Conservation (phyloP, 1,284 basidiomycete genomes). For the Anthracocystis panici-leucophaei region DNA sequence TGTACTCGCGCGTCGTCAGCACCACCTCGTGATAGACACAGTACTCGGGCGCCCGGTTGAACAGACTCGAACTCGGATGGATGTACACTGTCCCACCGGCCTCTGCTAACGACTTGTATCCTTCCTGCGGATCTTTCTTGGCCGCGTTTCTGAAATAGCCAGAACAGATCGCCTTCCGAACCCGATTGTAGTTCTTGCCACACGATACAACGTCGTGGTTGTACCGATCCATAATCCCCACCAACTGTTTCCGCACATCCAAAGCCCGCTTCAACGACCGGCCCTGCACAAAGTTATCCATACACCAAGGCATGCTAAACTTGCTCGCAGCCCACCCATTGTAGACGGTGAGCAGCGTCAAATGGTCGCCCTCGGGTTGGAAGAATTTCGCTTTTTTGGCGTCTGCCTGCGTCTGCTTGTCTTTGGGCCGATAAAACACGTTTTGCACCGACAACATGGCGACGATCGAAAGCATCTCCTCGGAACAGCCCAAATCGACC, state of each 20-base stretch:
- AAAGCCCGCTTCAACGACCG: conserved; percentile 96
- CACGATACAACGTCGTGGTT: conserved; percentile 94
- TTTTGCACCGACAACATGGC: conserved; percentile 97
- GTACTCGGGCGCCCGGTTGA: conserved; percentile 90
- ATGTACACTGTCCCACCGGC: conserved; percentile 88
- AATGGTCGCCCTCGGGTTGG: conserved; percentile 93
- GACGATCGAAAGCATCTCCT: conserved; percentile 95
- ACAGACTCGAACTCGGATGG: conserved; percentile 95
- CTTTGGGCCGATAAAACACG: conserved; percentile 97
- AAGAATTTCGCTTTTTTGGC: conserved; percentile 91
- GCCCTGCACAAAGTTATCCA: conserved; percentile 91
- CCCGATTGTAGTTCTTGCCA: conserved; percentile 90
- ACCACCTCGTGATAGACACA: conserved; percentile 80
- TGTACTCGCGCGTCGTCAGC: conserved; percentile 84
- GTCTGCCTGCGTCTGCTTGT: conserved; percentile 98
- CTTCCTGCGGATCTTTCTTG: conserved; percentile 79
- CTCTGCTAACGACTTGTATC: conserved; percentile 95
- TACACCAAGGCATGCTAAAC: conserved; percentile 85
- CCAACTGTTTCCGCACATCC: conserved; percentile 94
- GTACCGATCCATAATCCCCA: conserved; percentile 99
- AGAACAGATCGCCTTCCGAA: conserved; percentile 94
- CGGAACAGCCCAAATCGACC: conserved; percentile 91
- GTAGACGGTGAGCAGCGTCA: conserved; percentile 95
- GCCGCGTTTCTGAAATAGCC: conserved; percentile 73
- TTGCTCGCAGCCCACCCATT: conserved; percentile 97